These are phyloP conservation scores for Erythrophleum ivorense DNA, from an alignment of 331 rosid species.

Conservation along the genomic window DNA sequence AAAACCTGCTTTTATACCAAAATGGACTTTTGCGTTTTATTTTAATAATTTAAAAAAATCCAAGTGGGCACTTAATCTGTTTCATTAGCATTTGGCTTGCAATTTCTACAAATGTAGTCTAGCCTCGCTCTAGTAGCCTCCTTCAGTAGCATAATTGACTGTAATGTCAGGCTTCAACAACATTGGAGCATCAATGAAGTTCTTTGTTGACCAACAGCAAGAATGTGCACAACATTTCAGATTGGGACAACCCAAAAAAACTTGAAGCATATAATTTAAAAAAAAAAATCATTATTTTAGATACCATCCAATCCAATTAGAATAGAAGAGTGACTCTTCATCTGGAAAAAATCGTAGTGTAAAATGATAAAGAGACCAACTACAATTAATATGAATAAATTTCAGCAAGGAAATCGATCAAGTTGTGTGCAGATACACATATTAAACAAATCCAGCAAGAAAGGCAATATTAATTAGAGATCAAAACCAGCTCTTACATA, in stretches of 20 bases:
- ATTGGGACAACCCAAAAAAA: not conserved
- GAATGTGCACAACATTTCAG: not conserved
- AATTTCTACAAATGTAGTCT: not conserved
- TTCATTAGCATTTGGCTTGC: not conserved
- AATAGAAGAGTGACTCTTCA: no score
- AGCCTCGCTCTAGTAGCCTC: not conserved
- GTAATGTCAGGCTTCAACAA: not conserved
- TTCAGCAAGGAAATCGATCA: not conserved
- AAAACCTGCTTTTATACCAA: no score
- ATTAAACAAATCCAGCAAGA: constrained; percentile 27
- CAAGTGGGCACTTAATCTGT: not conserved
- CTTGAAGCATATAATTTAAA: not conserved
- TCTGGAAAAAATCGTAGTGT: not conserved
- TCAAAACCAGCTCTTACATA: not conserved
- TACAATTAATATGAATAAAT: not conserved
- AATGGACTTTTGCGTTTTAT: no score
- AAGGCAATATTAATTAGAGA: not conserved
- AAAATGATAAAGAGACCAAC: constrained; percentile 5
- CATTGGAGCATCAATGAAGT: not conserved
- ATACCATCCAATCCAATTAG: no score
- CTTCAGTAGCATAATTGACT: not conserved
- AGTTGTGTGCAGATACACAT: not conserved
- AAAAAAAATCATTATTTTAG: not conserved
- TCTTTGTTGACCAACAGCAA: not conserved
- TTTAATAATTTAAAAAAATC: no score